These are phyloP conservation scores for Paralagenidium karlingii DNA, from an alignment of 352 stramenopile genomes.

Conservation along the genomic window DNA sequence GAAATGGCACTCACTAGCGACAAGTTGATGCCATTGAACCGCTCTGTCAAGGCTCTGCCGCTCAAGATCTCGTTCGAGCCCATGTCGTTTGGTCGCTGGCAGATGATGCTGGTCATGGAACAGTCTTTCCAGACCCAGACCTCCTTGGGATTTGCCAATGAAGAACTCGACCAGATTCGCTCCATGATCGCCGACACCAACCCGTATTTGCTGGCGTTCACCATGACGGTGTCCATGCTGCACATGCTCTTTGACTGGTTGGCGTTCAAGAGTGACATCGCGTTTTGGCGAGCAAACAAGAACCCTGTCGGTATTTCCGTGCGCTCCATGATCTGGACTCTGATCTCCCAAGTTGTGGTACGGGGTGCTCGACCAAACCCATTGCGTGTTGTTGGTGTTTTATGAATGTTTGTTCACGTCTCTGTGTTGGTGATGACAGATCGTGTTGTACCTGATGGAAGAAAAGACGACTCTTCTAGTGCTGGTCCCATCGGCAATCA, in stretches of 20 bases:
- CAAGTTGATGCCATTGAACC: constrained; percentile 58
- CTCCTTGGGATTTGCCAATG: constrained; percentile 34
- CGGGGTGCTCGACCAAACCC: neutral
- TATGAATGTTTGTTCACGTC: constrained; percentile 1
- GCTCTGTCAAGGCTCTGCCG: constrained; percentile 30
- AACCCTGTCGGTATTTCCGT: constrained; percentile 90
- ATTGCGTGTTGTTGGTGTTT: neutral
- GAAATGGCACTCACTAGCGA: constrained; percentile 56
- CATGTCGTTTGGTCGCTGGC: constrained; percentile 67
- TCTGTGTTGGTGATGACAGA: constrained; percentile 12
- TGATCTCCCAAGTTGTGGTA: constrained; percentile 86
- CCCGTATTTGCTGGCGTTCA: constrained; percentile 89
- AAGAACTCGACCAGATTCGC: constrained; percentile 83
- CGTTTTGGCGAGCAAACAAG: constrained; percentile 91
- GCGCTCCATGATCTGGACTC: constrained; percentile 85
- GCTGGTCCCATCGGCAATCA: constrained; percentile 50
- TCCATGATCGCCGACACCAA: constrained; percentile 92
- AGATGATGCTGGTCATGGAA: constrained; percentile 65
- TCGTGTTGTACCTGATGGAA: constrained; percentile 93
- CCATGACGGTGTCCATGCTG: constrained; percentile 90
- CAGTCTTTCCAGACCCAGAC: constrained; percentile 35
- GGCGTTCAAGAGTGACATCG: constrained; percentile 96
- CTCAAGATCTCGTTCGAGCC: constrained; percentile 60
- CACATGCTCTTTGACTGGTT: constrained; percentile 98
- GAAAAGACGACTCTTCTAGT: constrained; percentile 92